Evolutionary conservation across 179 eudicot species (phyloP), one percentile per base, ranked within the genome.

Genomic region (Patellifolia procumbens): DNA sequence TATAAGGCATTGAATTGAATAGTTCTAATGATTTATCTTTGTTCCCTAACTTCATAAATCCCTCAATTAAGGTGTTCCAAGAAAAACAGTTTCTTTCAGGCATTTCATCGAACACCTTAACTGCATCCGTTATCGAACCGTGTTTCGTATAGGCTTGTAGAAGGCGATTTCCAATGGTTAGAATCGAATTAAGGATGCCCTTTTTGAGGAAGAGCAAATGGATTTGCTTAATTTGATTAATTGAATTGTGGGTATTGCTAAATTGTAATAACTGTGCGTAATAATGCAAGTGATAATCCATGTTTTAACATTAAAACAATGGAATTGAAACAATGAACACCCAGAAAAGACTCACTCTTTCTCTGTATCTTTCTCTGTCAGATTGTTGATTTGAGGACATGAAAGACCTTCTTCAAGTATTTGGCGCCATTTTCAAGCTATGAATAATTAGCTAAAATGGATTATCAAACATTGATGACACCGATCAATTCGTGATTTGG

Each of bases 1-100:
- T 95, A 8, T 72, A 19, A 7, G 91, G 94, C 94, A 90, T 91
- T 28, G 77, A 79, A 76, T 74, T 26, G 52, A 93, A 95, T 56
- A 86, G n/a, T 39, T 81, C 79, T 73, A 91, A 67, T 2, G 92
- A 74, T 74, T 81, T 82, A 7, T 70, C 70, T 42, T 6, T 73
- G 7, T 76, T 49, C 15, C 94, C 89, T 29, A 70, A 76, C 81
- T 84, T 90, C 83, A 94, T 80, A 48, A 86, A 88, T 0, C 97
- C 93, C 83, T 95, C 97, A 68, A 93, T 81, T 85, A 95, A 76
- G 11, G 96, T 88, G 68, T 93, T 93, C 94, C 96, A 93, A 65
- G 93, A 80, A 74, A 93, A 95, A 59, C 82, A 81, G 76, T 88
- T 93, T 84, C 88, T 86, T 0, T 81, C 79, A 28, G 91, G 76